These are phyloP conservation scores for Hypoxylon rickii DNA, from an alignment of 495 filamentous ascomycete species.

Conservation along the genomic window DNA sequence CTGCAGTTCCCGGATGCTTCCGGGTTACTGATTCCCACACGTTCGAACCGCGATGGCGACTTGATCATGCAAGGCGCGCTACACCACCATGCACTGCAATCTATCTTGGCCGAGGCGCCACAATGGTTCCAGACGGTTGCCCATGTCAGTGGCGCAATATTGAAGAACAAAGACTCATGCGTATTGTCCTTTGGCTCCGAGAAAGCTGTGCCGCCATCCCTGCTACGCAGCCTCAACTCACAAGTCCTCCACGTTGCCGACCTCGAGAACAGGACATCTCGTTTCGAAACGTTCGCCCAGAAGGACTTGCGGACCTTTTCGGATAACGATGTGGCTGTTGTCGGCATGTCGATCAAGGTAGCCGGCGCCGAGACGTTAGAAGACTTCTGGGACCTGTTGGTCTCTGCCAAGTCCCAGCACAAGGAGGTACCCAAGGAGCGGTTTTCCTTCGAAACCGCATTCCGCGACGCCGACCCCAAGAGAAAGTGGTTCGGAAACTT, in stretches of 20 bases:
- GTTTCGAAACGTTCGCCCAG: slow-evolving; percentile 12
- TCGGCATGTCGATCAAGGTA: slow-evolving; percentile 50
- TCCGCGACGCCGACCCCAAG: slow-evolving; percentile 25
- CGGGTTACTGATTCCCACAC: slow-evolving; percentile 35
- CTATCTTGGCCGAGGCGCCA: slow-evolving; percentile 48
- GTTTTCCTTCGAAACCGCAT: slow-evolving; percentile 20
- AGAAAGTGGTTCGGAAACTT: slow-evolving; percentile 41
- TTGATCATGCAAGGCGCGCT: slow-evolving; percentile 29
- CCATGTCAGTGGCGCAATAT: slow-evolving; percentile 1
- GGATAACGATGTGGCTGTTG: slow-evolving; percentile 45
- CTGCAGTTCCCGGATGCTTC: slow-evolving; percentile 49
- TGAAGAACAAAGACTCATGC: slow-evolving; percentile 15
- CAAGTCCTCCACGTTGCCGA: slow-evolving; percentile 25
- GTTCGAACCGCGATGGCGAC: slow-evolving; percentile 25
- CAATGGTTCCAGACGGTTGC: slow-evolving; percentile 47
- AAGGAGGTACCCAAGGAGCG: slow-evolving; percentile 28
- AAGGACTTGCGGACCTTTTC: slow-evolving; percentile 15
- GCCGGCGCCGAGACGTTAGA: slow-evolving; percentile 46
- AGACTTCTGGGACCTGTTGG: slow-evolving; percentile 49
- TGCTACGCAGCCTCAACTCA: slow-evolving; percentile 19
- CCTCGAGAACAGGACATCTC: slow-evolving; percentile 10
- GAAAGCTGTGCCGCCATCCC: slow-evolving; percentile 23
- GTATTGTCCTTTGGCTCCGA: slow-evolving; percentile 28
- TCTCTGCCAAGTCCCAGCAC: slow-evolving; percentile 28
- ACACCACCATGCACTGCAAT: slow-evolving; percentile 40